Percentiles rank a stretch among this genome's conserved stretches.
Conservation (phyloP, 1,284 basidiomycete genomes). For the Puccinia polysora region DNA sequence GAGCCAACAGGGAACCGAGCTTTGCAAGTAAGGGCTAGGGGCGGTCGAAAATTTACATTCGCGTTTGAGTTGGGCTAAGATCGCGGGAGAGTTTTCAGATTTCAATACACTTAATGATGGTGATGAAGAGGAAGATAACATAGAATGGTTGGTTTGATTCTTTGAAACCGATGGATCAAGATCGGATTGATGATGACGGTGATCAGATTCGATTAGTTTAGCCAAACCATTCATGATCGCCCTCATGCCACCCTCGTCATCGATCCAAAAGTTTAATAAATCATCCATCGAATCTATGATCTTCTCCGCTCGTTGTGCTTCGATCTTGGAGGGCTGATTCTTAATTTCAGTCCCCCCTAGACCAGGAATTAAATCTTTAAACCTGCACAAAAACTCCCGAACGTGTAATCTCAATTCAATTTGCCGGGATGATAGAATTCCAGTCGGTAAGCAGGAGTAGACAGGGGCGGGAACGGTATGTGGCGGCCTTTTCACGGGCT, state of each 20-base stretch:
- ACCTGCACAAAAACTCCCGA: constrained; percentile 42
- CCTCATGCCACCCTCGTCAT: constrained; percentile 43
- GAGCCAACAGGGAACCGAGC: constrained; percentile 29
- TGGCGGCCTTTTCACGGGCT: constrained; percentile 24
- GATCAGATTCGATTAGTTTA: constrained; percentile 27
- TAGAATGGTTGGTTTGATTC: too few relatives aligned
- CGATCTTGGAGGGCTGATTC: constrained; percentile 5
- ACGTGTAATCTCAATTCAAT: constrained; percentile 24
- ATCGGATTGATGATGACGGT: neutral
- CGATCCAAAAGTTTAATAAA: constrained; percentile 43
- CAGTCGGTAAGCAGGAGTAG: constrained; percentile 26
- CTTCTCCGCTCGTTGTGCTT: constrained; percentile 37
- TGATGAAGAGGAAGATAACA: too few relatives aligned
- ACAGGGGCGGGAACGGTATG: constrained; percentile 23
- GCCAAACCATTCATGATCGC: constrained; percentile 32
- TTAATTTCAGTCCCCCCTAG: constrained; percentile 26
- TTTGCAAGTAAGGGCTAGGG: constrained; percentile 28
- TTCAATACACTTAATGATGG: too few relatives aligned
- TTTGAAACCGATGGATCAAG: neutral
- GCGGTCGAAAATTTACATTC: constrained; percentile 11
- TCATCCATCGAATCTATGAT: constrained; percentile 44
- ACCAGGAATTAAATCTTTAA: constrained; percentile 37
- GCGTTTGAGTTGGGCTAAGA: constrained; percentile 33
- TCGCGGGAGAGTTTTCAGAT: constrained; percentile 12
- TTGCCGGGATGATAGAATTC: constrained; percentile 25